These are phyloP conservation scores for Kazachstania viticola DNA, from an alignment of 805 yeast genomes.

Conservation along the genomic window DNA sequence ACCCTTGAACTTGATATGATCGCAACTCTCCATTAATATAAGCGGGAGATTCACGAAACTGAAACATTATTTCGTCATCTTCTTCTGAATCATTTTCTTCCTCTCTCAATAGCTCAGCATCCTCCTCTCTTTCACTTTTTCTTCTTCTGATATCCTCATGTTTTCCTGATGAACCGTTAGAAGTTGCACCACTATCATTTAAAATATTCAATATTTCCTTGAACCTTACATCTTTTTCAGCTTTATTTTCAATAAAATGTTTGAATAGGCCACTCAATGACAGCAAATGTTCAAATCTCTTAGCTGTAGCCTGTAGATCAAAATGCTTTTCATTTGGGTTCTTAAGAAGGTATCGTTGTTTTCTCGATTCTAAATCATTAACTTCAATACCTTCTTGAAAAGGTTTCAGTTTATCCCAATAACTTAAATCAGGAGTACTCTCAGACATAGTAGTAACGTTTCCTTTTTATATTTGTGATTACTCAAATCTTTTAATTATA, in stretches of 20 bases:
- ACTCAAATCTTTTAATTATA: too few relatives aligned
- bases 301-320: constrained; percentile 48
- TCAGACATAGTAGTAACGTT: too few relatives aligned
- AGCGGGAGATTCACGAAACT: constrained; percentile 76
- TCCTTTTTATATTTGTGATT: too few relatives aligned
- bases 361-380: constrained; percentile 13
- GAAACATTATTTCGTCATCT: constrained; percentile 12
- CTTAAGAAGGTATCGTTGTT: constrained; percentile 17
- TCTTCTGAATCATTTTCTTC: constrained; percentile 22
- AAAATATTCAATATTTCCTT: constrained; percentile 37
- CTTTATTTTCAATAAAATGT: constrained; percentile 57
- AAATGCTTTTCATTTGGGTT: constrained; percentile 25
- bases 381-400: constrained; percentile 4
- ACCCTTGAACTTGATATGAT: constrained; percentile 69
- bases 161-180: constrained; percentile 4
- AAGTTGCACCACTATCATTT: constrained; percentile 15
- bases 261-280: constrained; percentile 56
- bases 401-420: constrained; percentile 8
- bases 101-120: constrained; percentile 59
- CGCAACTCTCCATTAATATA: constrained; percentile 55
- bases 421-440: constrained; percentile 9
- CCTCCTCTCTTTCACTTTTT: constrained; percentile 69
- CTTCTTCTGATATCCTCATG: constrained; percentile 36
- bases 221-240: constrained; percentile 48
- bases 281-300: constrained; percentile 54